phyloP scores from a whole-genome alignment of 1,284 basidiomycete species.

The Leccinum idahoense region DNA sequence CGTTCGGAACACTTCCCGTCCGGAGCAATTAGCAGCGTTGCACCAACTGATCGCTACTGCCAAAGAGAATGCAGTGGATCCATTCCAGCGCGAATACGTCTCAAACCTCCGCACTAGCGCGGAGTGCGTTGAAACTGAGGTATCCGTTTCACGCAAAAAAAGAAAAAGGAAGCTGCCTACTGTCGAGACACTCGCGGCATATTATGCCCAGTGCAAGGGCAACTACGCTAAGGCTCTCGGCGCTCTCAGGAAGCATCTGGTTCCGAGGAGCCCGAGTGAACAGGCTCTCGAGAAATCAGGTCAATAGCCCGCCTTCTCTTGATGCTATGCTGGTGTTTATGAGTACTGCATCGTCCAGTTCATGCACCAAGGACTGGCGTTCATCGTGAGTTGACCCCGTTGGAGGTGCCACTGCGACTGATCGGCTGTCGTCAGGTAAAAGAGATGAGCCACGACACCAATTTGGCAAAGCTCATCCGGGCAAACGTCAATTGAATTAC shows the following conservation, averaged over 20 bases:
- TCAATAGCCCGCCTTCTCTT: conserved; percentile 8
- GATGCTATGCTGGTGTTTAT: conserved; percentile 1
- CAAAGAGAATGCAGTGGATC: conserved; percentile 1
- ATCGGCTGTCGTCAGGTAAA: conserved; percentile 47
- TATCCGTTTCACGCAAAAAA: background rate
- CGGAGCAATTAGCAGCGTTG: background rate
- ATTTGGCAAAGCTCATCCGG: conserved; percentile 64
- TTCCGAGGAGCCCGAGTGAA: conserved; percentile 11
- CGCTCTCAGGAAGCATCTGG: conserved; percentile 8
- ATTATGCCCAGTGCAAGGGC: conserved; percentile 1
- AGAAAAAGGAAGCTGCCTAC: background rate
- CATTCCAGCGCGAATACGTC: conserved; percentile 18
- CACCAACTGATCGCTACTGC: conserved; percentile 7
- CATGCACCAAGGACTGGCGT: conserved; percentile 78
- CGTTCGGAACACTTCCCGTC: background rate
- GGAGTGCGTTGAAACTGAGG: background rate
- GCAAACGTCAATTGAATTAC: conserved; percentile 85
- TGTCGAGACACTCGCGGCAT: conserved; percentile 11
- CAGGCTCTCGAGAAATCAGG: conserved; percentile 12
- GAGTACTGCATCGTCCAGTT: conserved; percentile 43
- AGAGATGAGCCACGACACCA: conserved; percentile 79
- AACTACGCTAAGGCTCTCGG: background rate
- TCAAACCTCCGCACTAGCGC: conserved; percentile 14
- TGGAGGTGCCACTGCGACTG: conserved; percentile 1
- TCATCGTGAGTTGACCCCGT: conserved; percentile 44